Evolutionary conservation across 495 filamentous ascomycete species (phyloP), one percentile per base, ranked within the genome.

Genomic region (Penicillium subrubescens): DNA sequence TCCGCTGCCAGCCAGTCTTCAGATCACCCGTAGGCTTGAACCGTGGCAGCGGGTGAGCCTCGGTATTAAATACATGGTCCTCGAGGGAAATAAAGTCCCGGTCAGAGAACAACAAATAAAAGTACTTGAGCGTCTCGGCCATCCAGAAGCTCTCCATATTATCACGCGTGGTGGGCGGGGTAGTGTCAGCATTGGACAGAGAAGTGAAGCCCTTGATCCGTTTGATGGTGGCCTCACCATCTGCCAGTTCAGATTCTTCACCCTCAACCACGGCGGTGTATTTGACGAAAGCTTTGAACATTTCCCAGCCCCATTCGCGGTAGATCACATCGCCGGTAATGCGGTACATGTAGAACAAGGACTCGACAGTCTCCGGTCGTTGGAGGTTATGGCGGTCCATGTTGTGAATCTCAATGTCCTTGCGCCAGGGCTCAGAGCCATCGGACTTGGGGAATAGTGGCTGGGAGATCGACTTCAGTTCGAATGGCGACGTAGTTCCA

Each of bases 141-240:
- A 98, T 88, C 95, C 92, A 96, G 74, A 94, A 96, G 68, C 92
- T 93, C 77, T 96, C 92, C 92, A 95, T 95, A 63, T 95, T 95
- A 76, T 96, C 92, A 25, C 86, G 81, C 59, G 78, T 77, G 19
- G 69, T 65, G 0, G 91, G 83, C 5, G 92, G 92, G 29, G 92
- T 74, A 8, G 77, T 77, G 61, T 91, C 87, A 8, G 92, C 93
- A 72, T 93, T 89, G 15, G 83, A 83, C 44, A 99, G 81, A 58
- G 90, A 93, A 3, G 92, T 92, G 69, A 96, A 99, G 2, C 91
- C 90, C 61, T 78, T 73, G 31, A 82, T 75, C 12, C 76, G 77
- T 39, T 53, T 33, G 3, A 62, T 54, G 12, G 43, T 61, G 15
- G 60, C 55, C 11, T 50, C 51, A 10, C 55, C 63, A 11, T 64